Evolutionary conservation across 1,139 yeast genomes (phyloP), one percentile per base, ranked within the genome.

Genomic region (Starmera stellimalicola): DNA sequence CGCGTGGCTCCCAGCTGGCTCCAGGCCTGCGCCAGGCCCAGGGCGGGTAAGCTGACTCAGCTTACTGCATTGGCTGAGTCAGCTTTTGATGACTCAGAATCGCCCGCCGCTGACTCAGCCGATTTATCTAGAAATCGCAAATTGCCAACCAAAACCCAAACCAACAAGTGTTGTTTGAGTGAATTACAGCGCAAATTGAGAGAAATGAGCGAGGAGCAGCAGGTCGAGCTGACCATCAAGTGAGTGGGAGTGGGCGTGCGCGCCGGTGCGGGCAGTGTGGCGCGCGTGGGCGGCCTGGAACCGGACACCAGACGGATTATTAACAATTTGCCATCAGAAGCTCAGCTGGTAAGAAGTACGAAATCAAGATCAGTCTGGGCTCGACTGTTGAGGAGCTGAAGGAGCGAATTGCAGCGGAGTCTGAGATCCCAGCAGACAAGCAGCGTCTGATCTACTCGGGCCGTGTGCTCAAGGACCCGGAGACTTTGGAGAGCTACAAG

Each of bases 381-480:
- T 57, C 67, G 37, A 75, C 88, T 1, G 75, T 88, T 26, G 62
- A 65, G 25, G 83, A 79, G 40, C 66, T 91, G 47, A 91, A 91
- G 58, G 67, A 69, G 31, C 65, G 65, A 47, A 66, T 91, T 36
- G 77, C 78, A 23, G 55, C 60, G 22, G 65, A 65, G 40, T 62
- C 85, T 10, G 77, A 73, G 18, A 68, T 87, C 32, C 79, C 94
- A 6, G 77, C 75, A 2, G 80, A 70, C 16, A 72, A 81, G 42
- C 97, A 88, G 58, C 69, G 97, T 38, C 69, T 91, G 54, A 88
- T 91, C 50, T 91, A 82, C 60, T 83, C 95, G 3, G 98, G 98
- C 26, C 80, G 91, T 49, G 95, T 91, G 29, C 70, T 91, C 52
- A 88, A 88, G 54, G 95, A 91, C 51, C 65, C 63, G 23, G 94